Evolutionary conservation across 352 stramenopile genomes (phyloP).

Genomic region (Lagenidium sp.): DNA sequence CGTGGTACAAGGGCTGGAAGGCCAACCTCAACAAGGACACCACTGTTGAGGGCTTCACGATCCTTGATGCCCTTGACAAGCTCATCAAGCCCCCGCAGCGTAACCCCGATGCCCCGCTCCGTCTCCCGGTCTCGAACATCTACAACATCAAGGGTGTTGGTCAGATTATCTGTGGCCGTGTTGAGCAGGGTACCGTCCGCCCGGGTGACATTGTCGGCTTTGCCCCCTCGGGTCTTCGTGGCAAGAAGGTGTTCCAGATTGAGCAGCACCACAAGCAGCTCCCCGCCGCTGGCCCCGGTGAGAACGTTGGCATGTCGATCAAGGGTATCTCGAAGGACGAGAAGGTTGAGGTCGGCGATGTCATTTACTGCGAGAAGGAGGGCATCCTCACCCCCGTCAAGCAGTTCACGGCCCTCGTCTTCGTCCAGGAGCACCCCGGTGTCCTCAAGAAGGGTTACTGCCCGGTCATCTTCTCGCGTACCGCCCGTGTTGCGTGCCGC

Average conservation of each 20-base stretch:
- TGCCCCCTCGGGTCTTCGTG: slow-evolving; percentile 37
- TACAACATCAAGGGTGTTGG: slow-evolving; percentile 85
- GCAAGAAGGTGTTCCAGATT: slow-evolving; percentile 72
- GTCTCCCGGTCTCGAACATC: slow-evolving; percentile 70
- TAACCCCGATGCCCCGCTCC: slow-evolving; percentile 33
- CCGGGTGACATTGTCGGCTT: slow-evolving; percentile 65
- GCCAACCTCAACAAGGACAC: slow-evolving; percentile 40
- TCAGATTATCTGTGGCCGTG: slow-evolving; percentile 62
- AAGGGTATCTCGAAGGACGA: slow-evolving; percentile 74
- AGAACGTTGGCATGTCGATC: slow-evolving; percentile 78
- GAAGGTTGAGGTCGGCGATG: slow-evolving; percentile 50
- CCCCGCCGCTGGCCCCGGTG: slow-evolving; percentile 42
- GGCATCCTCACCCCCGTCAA: slow-evolving; percentile 41
- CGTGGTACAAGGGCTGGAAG: slow-evolving; percentile 75
- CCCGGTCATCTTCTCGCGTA: slow-evolving; percentile 75
- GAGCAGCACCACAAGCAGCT: slow-evolving; percentile 77
- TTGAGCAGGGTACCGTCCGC: slow-evolving; percentile 57
- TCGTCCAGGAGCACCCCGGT: slow-evolving; percentile 66
- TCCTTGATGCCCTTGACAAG: slow-evolving; percentile 54
- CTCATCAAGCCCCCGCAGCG: slow-evolving; percentile 20
- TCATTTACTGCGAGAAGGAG: slow-evolving; percentile 30
- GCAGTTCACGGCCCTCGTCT: slow-evolving; percentile 64
- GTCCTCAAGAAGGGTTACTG: slow-evolving; percentile 68
- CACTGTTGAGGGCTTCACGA: slow-evolving; percentile 26
- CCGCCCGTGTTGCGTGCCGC: slow-evolving; percentile 73